Evolutionary conservation across 345 rosid genomes (phyloP).

Genomic region (Psidium guajava): DNA sequence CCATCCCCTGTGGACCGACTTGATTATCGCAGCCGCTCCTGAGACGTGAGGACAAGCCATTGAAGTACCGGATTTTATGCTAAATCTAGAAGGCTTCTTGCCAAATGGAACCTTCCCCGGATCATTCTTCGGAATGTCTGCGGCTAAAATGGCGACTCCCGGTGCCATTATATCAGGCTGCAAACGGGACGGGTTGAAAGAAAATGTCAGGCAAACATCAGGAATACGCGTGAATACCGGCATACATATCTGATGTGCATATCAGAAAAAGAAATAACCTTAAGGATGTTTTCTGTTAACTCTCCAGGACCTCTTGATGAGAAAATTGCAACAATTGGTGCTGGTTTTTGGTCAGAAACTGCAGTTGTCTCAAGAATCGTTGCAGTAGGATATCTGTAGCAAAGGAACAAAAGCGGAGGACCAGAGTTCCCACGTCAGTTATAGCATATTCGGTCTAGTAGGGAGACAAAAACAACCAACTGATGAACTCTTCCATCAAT

Average conservation of each 20-base stretch:
- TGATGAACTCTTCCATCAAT: neutral
- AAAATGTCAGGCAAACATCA: neutral
- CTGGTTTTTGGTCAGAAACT: conserved; percentile 35
- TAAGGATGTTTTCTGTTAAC: conserved; percentile 62
- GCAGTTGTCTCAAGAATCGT: conserved; percentile 38
- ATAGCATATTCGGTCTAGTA: neutral
- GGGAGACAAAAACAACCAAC: neutral
- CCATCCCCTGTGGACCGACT: conserved; percentile 44
- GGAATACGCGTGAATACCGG: neutral
- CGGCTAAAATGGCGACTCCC: conserved; percentile 71
- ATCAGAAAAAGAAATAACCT: conserved; percentile 26
- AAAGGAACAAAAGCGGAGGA: neutral
- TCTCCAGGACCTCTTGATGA: conserved; percentile 75
- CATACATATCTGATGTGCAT: neutral
- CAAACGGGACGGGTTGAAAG: neutral
- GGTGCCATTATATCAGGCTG: conserved; percentile 91
- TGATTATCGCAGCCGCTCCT: conserved; percentile 60
- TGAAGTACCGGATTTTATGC: conserved; percentile 62
- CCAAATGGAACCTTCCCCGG: conserved; percentile 14
- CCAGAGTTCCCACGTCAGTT: neutral
- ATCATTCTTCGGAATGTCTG: conserved; percentile 30
- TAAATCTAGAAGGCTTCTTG: conserved; percentile 23
- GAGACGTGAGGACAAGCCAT: conserved; percentile 89
- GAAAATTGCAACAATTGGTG: conserved; percentile 72
- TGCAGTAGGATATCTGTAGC: conserved; percentile 41